Base-by-base conservation (phyloP, 306 rosid species). In the Ormosia emarginata region DNA sequence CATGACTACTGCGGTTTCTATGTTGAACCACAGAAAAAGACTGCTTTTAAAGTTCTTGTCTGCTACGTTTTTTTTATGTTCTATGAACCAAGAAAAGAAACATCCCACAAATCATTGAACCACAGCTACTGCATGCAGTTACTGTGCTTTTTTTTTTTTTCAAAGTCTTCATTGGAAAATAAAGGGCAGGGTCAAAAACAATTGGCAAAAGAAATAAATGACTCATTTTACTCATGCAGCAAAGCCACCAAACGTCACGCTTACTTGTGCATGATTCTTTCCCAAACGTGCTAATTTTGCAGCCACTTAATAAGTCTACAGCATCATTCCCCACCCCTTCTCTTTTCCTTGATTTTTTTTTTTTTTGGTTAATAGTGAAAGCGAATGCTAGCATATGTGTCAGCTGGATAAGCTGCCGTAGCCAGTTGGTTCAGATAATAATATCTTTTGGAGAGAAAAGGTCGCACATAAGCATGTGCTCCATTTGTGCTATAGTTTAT, bases 61-160 rank as follows among this genome's bases (percentile, higher is more conserved):
- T 77, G 78, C 79, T 61, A 29, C 41, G 24, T n/a, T 58, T 47
- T 46, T 14, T 14, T 33, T 44, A 41, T 47, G 65, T 46, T 72
- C 79, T 63, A 71, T 74, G 85, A 80, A 80, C 33, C 46, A 75
- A 34, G 61, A 37, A 56, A 58, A 57, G 77, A 82, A 82, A 78
- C 82, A 74, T 34, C 77, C 24, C 71, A 36, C 77, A 56, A 62
- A 83, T 79, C 84, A 83, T 82, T 86, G 67, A 82, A 86, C 66
- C 32, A 47, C 79, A 43, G 8, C 4, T 24, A 52, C 55, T 74
- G 46, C 52, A 24, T 65, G 10, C 9, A 15, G 4, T 37, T 39
- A 57, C 78, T 46, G 56, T 58, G 6, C 67, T 1, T 14, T 8
- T 36, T 2, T 5, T 32, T 15, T 36, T 74, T 78, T 86, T 74